Base-by-base conservation (phyloP, 2,329 filamentous ascomycete genomes). In the Thielaviopsis musarum region DNA sequence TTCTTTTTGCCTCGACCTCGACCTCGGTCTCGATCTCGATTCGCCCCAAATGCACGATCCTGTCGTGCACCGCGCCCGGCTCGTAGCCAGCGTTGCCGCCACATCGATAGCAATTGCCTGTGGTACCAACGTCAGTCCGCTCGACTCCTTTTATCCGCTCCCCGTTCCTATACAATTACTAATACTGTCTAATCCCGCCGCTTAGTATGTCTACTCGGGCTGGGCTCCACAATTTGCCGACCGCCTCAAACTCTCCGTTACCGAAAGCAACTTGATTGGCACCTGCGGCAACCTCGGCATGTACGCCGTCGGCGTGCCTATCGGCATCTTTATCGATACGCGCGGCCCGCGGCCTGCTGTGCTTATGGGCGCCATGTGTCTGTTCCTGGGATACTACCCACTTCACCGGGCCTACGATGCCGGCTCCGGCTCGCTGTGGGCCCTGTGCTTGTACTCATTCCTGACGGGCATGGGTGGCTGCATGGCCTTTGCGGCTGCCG, bases 221-320 rank as follows among this genome's bases (percentile, higher is more conserved):
- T 98, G 93, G 91, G 90, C 88, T 15, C 93, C 93, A 21, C 91
- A 96, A 72, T 96, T 96, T 69, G 90, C 91, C 56, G 84, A 94
- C 67, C 84, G 81, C 65, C 77, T 98, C 66, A 83, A 86, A 69
- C 81, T 97, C 62, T 90, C 90, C 15, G 86, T 93, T n/a, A 97
- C 91, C 2, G 79, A 96, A 70, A 90, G 83, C 71, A 97, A 98
- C 71, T 72, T 97, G 64, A 91, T 98, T 68, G 91, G 87, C 52
- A 77, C 87, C n/a, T 79, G 82, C 54, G 87, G 83, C n/a, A 91
- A 91, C 67, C 73, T 97, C 67, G 91, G 91, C 67, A 95, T 96
- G 88, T 97, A 97, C 72, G 84, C 84, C 7, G 79, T 88, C 67
- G 93, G 93, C 28, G 87, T 97, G 66, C 91, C 91, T 1, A 79